Evolutionary conservation across 2,329 filamentous ascomycete species (phyloP), one percentile per base, ranked within the genome.

Genomic region (Dactylellina leptospora): DNA sequence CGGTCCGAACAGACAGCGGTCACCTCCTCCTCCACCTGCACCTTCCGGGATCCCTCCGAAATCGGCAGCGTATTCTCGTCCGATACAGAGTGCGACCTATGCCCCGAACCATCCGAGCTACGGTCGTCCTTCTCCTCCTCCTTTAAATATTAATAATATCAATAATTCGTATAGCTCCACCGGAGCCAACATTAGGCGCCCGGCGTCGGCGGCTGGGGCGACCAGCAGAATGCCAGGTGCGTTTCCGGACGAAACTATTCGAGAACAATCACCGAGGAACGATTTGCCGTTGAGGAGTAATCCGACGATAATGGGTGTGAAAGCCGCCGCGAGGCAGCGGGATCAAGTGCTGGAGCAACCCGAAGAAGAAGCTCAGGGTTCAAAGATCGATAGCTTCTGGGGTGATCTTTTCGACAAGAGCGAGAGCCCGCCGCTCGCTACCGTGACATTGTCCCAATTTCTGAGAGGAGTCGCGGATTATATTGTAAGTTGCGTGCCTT

Each of bases 391-490:
- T 55, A 73, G 69, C 30, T 73, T 63, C 45, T 73, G 69, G 69
- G 69, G 69, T 9, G 59, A 73, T 73, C 22, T 73, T 16, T 73
- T 73, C 38, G 54, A 73, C 28, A 73, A 64, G 40, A 73, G 44
- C n/a, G 54, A 62, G 36, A 73, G 10, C 22, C 69, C 66, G 25
- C 76, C 76, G 8, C 53, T 48, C 4, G 74, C 75, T 11, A 76
- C 68, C 13, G 74, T 74, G 11, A 75, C 60, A 40, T 38, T 76
- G 18, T 64, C 72, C 2, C 54, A 56, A 3, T 72, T 77, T 58
- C 51, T 77, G 36, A 64, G 75, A 23, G 75, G 69, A 16, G 73
- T 76, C 73, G 76, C 75, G 20, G 73, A 75, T 45, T 75, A 76
- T 33, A 76, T 77, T 48, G 76, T 76, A 62, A 38, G 69, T 40